Evolutionary conservation across 2,329 filamentous ascomycete species (phyloP), one percentile per base, ranked within the genome.

Genomic region (Penicillium nordicum): DNA sequence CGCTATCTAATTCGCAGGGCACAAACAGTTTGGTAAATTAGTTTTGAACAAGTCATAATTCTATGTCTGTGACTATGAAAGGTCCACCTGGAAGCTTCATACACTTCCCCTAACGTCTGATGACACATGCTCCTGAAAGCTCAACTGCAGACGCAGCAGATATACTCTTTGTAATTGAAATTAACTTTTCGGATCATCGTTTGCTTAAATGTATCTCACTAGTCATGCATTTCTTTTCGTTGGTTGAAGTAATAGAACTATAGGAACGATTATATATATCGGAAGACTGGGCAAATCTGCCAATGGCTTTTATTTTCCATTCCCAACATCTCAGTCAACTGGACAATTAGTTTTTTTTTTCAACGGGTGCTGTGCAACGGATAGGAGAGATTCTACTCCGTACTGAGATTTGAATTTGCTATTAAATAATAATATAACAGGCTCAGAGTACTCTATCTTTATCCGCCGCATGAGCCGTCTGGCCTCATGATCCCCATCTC

Each of bases 1-100:
- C 64, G 86, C 84, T 53, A 78, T 79, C 79, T 82, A 87, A 29
- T 66, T 73, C 0, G 73, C 29, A 0, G 83, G 79, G n/a, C 84
- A 72, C 21, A 84, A 78, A 0, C 76, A 72, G 0, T 80, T 79
- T 59, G 83, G 81, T 3, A 78, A 69, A 21, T 79, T 1, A 78
- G 16, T 80, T 18, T 80, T 78, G 69, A 74, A 87, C 8, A 87
- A 70, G 67, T 88, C 84, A 25, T 40, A 14, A 25, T 21, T 14
- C 21, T 25, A 41, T 16, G 18, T 25, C 21, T 23, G 4, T 3
- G 21, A 41, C 12, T 14, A 23, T 8, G 12, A 14, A 88, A 63
- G 55, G 85, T 87, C 40, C 21, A 42, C 25, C 12, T 25, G 4
- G 2, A 41, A 40, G 3, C 11, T 14, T 40, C 18, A 14, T 14